phyloP scores from a whole-genome alignment of 441 rosid genomes.

The Breynia disticha region DNA sequence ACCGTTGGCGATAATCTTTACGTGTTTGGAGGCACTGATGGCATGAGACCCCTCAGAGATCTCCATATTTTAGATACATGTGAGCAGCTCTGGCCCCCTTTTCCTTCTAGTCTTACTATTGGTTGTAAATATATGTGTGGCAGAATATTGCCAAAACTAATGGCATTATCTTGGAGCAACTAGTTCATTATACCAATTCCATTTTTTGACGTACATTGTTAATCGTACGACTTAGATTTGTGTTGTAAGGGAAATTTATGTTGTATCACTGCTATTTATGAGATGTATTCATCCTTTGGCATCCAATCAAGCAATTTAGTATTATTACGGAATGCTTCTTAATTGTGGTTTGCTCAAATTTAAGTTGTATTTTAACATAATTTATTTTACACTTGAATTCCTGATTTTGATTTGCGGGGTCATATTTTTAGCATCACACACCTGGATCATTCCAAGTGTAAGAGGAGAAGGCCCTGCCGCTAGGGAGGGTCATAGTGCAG shows the following conservation, averaged over 20 bases:
- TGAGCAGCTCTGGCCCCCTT: slow-evolving; percentile 26
- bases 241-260: too few relatives aligned
- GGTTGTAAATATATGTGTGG: too few relatives aligned
- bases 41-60: slow-evolving; percentile 69
- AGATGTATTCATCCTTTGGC: too few relatives aligned
- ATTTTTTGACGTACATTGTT: too few relatives aligned
- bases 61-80: slow-evolving; percentile 74
- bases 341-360: background rate
- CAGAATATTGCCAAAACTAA: too few relatives aligned
- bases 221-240: too few relatives aligned
- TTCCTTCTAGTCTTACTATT: slow-evolving; percentile 9
- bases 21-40: slow-evolving; percentile 94
- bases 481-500: slow-evolving; percentile 91
- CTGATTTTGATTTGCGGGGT: background rate
- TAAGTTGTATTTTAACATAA: slow-evolving; percentile 4
- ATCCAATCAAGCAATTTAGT: background rate
- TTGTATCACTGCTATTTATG: too few relatives aligned
- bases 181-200: too few relatives aligned
- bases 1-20: slow-evolving; percentile 61
- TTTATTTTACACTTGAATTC: background rate
- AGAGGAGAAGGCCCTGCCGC: slow-evolving; percentile 92
- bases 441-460: slow-evolving; percentile 75
- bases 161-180: too few relatives aligned
- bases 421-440: slow-evolving; percentile 52
- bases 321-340: background rate